Percentiles rank a stretch among this genome's conserved stretches.
phyloP scores from a whole-genome alignment of 2,329 filamentous ascomycete genomes.

The Eurotiales sp. region DNA sequence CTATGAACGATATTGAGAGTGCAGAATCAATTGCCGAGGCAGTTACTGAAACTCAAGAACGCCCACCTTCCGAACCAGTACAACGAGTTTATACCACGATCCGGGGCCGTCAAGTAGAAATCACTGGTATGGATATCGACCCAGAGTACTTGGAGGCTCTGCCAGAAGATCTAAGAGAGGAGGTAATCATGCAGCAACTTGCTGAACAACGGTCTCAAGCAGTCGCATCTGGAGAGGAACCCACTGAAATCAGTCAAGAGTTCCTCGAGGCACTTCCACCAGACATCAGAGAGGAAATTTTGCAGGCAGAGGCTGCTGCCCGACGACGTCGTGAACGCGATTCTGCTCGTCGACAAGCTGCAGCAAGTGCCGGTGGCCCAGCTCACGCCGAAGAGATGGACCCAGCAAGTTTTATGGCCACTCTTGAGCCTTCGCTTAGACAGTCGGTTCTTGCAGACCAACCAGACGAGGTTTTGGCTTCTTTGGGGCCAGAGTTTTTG shows the following conservation, averaged over 20 bases:
- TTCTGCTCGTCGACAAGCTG: conserved; percentile 66
- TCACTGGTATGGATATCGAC: conserved; percentile 92
- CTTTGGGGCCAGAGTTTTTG: conserved; percentile 78
- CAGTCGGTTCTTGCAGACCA: conserved; percentile 88
- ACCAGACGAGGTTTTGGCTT: conserved; percentile 79
- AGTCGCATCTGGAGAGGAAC: conserved; percentile 64
- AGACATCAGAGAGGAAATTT: conserved; percentile 84
- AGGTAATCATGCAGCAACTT: conserved; percentile 89
- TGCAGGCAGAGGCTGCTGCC: conserved; percentile 85
- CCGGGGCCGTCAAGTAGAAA: conserved; percentile 81
- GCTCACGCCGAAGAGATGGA: conserved; percentile 78
- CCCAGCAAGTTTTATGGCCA: conserved; percentile 84
- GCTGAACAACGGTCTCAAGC: conserved; percentile 78
- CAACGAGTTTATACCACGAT: conserved; percentile 75
- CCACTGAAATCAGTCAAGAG: conserved; percentile 70
- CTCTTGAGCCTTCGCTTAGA: conserved; percentile 77
- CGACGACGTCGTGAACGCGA: conserved; percentile 84
- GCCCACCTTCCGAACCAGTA: conserved; percentile 47
- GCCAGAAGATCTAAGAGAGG: conserved; percentile 93
- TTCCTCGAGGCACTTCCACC: conserved; percentile 90
- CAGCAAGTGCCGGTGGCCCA: conserved; percentile 44
- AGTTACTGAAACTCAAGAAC: conserved; percentile 34
- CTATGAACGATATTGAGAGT: conserved; percentile 75
- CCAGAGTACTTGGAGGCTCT: conserved; percentile 91
- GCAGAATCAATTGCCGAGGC: conserved; percentile 35